Evolutionary conservation across 2,329 filamentous ascomycete species (phyloP), one percentile per base, ranked within the genome.

Genomic region (Fusarium foetens): DNA sequence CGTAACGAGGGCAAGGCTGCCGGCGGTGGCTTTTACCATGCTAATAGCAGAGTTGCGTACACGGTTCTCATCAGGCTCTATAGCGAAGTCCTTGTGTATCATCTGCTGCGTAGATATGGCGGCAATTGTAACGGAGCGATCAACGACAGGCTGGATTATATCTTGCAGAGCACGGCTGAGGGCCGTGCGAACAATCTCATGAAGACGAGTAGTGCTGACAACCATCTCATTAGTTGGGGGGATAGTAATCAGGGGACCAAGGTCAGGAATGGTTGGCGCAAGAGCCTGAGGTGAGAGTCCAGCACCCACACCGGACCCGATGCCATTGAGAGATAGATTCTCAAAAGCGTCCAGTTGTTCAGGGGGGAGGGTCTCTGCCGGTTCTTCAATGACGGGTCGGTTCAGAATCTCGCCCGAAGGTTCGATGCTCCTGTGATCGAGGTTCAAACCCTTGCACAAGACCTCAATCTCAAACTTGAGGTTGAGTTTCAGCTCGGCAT

Each of bases 381-480:
- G 83, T 49, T 92, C 90, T 51, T 92, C 91, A 23, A 91, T 85
- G 13, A 87, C 85, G 16, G 88, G 88, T 43, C 94, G 90, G 74
- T 94, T 93, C 69, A 95, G 88, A 62, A 99, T 96, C 78, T 95
- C 92, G 27, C 92, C 91, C 1, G 95, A 94, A 1, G 95, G 94
- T 75, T 97, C 93, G 70, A 98, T 94, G 66, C 89, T 92, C 83
- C 97, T 97, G 82, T 97, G 93, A 70, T 98, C 94, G n/a, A 98
- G 86, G 60, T 92, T 92, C 21, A 99, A 85, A 17, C 95, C 95
- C 79, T 97, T 97, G 85, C 95, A 99, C 29, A 99, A 87, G 31
- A 99, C 95, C 81, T 99, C 96, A 64, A 99, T 98, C 81, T 99
- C 96, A 76, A 99, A 99, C 77, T 98, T 99, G 57, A 97, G 91